Base-by-base conservation (phyloP, 2,329 filamentous ascomycete species). In the Chaetomiaceae sp. region DNA sequence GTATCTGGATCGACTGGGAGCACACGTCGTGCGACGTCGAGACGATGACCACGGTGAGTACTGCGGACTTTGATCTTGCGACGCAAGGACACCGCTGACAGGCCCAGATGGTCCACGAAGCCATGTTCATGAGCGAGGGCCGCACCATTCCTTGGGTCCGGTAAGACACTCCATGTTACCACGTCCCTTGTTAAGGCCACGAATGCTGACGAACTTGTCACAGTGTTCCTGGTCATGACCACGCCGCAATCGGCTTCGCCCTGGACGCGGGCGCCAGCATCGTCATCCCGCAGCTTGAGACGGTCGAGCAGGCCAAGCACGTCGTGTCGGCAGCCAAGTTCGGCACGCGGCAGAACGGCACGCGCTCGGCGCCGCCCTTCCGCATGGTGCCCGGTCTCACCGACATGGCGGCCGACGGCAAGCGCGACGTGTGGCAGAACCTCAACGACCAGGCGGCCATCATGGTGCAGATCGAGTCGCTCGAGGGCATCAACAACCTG, bases 261-360 rank as follows among this genome's bases (percentile, higher is more conserved):
- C 66, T 78, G 4, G 75, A 77, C 59, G 72, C 73, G 1, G 75
- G 75, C n/a, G 75, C 75, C n/a, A 71, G 67, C 54, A 67, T 78
- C 53, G 65, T 78, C 20, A 55, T 76, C 31, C 75, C 75, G 2
- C 75, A 77, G 63, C 68, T 78, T 51, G 72, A 76, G 33, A 78
- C 73, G 2, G 74, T 76, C 46, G 70, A 70, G 59, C 66, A 78
- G 61, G 73, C 72, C 8, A 69, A 71, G 51, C 69, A 75, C 59
- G 66, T 75, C 31, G 54, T 72, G 17, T 71, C 73, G 2, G 63
- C 73, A 1, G 66, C 73, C 57, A 77, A 76, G 58, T 78, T 69
- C 54, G 75, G 75, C 20, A 65, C 66, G 4, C 36, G 19, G 14
- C 46, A 54, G 9, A 54, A 53, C 42, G 74, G 74, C 46, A 71